A percentile compares a stretch with the other conserved stretches of the same genome.
These are phyloP conservation scores for Cercospora sesami DNA, from an alignment of 2,329 filamentous ascomycete genomes.

Conservation along the genomic window DNA sequence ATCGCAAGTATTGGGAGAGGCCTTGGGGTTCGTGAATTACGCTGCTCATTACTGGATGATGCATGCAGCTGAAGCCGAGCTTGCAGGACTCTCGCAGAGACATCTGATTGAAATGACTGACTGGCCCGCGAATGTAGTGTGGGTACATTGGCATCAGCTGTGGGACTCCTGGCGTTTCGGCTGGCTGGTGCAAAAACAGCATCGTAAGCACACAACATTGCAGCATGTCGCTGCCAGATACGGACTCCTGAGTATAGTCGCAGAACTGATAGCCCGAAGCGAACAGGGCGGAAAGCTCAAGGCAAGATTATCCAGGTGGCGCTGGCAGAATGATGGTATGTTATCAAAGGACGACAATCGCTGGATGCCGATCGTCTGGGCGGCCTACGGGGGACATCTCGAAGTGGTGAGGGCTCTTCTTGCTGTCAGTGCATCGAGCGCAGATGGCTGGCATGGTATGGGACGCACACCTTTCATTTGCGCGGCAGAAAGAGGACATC, in stretches of 20 bases:
- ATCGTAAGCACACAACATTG: not conserved
- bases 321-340: not conserved
- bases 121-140: not conserved
- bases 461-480: not conserved
- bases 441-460: not conserved
- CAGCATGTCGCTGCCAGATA: not conserved
- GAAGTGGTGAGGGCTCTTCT: not conserved
- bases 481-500: not conserved
- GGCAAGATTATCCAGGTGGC: not conserved
- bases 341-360: not conserved
- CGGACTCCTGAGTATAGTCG: not conserved
- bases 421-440: not conserved
- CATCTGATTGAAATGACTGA: not conserved
- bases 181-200: not conserved
- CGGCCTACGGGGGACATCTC: not conserved
- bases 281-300: not conserved
- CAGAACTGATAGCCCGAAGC: not conserved
- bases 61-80: not conserved
- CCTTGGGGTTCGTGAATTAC: not conserved
- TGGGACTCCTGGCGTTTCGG: not conserved
- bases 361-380: not conserved
- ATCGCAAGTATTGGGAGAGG: not conserved
- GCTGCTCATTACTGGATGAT: not conserved
- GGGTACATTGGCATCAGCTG: not conserved
- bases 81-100: not conserved